Percentiles rank a stretch among this genome's conserved stretches.
Evolutionary conservation across 2,329 filamentous ascomycete genomes (phyloP).

Genomic region (Ceratocystis cubensis): DNA sequence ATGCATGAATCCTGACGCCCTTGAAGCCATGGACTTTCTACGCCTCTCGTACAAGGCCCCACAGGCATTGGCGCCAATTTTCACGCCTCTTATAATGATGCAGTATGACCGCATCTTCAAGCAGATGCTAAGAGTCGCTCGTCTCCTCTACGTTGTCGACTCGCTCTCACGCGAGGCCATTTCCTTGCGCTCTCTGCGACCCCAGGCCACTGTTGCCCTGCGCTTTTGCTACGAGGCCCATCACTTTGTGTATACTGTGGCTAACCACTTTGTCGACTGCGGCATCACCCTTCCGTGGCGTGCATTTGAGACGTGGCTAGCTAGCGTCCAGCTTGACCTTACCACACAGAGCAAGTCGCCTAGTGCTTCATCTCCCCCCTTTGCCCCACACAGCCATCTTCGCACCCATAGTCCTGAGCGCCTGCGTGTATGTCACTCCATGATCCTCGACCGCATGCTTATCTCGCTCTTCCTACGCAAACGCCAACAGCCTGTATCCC

Average conservation of each 20-base stretch:
- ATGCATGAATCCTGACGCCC: slow-evolving; percentile 68
- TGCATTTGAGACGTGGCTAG: slow-evolving; percentile 53
- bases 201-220: slow-evolving; percentile 28
- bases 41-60: slow-evolving; percentile 74
- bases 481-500: slow-evolving; percentile 59
- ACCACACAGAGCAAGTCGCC: slow-evolving; percentile 28
- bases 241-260: slow-evolving; percentile 62
- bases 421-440: slow-evolving; percentile 57
- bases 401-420: slow-evolving; percentile 49
- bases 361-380: neutral
- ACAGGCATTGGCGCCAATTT: slow-evolving; percentile 54
- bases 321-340: slow-evolving; percentile 48
- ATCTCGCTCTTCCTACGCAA: slow-evolving; percentile 60
- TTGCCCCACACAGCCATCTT: slow-evolving; percentile 25
- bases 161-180: slow-evolving; percentile 49
- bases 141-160: slow-evolving; percentile 65
- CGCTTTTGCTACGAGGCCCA: slow-evolving; percentile 64
- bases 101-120: slow-evolving; percentile 83
- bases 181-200: slow-evolving; percentile 28
- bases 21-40: slow-evolving; percentile 88
- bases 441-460: slow-evolving; percentile 62
- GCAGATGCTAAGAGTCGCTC: slow-evolving; percentile 59
- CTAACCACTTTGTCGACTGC: slow-evolving; percentile 67
- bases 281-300: slow-evolving; percentile 64
- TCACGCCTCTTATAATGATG: slow-evolving; percentile 55